Evolutionary conservation across 352 stramenopile species (phyloP).

Genomic region (Phytophthora fragariaefolia): DNA sequence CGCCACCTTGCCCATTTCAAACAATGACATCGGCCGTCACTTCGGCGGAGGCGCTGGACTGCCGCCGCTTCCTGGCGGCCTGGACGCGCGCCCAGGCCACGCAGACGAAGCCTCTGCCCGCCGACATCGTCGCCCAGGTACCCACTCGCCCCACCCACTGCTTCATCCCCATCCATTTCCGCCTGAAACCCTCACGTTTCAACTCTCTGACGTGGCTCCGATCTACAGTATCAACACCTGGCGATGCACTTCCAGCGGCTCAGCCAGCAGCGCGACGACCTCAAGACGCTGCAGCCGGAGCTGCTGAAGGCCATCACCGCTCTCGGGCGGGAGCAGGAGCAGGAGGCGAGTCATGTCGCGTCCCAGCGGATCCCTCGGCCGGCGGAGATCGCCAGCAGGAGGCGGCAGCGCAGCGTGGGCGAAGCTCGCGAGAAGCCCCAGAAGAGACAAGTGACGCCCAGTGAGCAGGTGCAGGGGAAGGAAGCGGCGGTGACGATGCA

Average conservation of each 20-base stretch:
- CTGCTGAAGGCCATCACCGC: constrained; percentile 37
- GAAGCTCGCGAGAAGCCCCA: background rate
- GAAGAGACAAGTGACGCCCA: background rate
- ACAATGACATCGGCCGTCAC: constrained; percentile 11
- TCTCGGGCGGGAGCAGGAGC: constrained; percentile 9
- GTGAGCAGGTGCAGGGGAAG: constrained; percentile 6
- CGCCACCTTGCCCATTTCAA: constrained; percentile 23
- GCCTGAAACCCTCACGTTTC: too few relatives aligned
- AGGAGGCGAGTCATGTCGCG: background rate
- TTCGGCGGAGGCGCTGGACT: constrained; percentile 41
- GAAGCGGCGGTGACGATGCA: too few relatives aligned
- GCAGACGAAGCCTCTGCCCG: constrained; percentile 24
- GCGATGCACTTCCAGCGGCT: constrained; percentile 46
- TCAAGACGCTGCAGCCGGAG: constrained; percentile 33
- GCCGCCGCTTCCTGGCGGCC: constrained; percentile 65
- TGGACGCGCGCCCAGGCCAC: constrained; percentile 54
- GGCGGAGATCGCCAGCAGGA: constrained; percentile 35
- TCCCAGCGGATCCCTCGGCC: constrained; percentile 34
- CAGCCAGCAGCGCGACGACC: constrained; percentile 25
- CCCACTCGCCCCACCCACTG: background rate
- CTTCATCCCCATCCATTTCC: too few relatives aligned
- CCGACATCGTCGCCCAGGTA: constrained; percentile 28
- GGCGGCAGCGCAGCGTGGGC: constrained; percentile 24
- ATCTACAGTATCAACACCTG: constrained; percentile 43
- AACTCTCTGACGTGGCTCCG: constrained; percentile 10